Percentiles rank a stretch among this genome's conserved stretches.
Conservation (phyloP, 805 yeast genomes). For the Ogataea trehaloabstinens region DNA sequence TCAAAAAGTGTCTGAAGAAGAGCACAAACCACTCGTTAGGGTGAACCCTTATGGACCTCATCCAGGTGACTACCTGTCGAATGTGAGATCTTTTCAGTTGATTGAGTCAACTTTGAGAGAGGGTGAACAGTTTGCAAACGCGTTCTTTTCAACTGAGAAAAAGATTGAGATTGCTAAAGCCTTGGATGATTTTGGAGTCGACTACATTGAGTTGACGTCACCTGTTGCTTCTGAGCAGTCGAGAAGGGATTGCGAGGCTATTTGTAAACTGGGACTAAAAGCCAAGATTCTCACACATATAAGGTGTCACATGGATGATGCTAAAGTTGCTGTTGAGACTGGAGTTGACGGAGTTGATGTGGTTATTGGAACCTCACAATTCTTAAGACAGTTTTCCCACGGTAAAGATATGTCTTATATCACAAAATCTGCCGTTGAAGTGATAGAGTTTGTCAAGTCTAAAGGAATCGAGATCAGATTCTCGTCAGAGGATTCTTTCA, state of each 20-base stretch:
- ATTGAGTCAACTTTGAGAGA: slow-evolving; percentile 96
- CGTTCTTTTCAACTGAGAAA: slow-evolving; percentile 91
- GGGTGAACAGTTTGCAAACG: slow-evolving; percentile 98
- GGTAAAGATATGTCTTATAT: slow-evolving; percentile 99
- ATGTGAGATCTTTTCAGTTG: slow-evolving; percentile 83
- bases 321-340: slow-evolving; percentile 93
- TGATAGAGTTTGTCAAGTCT: slow-evolving; percentile 93
- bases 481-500: slow-evolving; percentile 95
- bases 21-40: slow-evolving; percentile 32
- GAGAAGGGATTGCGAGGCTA: slow-evolving; percentile 92
- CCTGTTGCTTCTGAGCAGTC: slow-evolving; percentile 98
- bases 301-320: slow-evolving; percentile 99
- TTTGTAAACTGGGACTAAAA: slow-evolving; percentile 93
- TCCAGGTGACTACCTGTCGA: slow-evolving; percentile 88
- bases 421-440: slow-evolving; percentile 94
- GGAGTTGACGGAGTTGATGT: slow-evolving; percentile 99
- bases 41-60: slow-evolving; percentile 92
- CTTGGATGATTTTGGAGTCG: slow-evolving; percentile 95
- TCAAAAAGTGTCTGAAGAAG: slow-evolving; percentile 47
- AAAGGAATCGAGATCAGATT: slow-evolving; percentile 97
- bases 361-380: slow-evolving; percentile 95
- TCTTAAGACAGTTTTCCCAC: slow-evolving; percentile 89
- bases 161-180: slow-evolving; percentile 97
- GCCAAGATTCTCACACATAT: slow-evolving; percentile 96
- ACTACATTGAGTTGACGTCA: slow-evolving; percentile 94